phyloP scores from a whole-genome alignment of 1,139 yeast species.

The Zygosaccharomyces sapae region DNA sequence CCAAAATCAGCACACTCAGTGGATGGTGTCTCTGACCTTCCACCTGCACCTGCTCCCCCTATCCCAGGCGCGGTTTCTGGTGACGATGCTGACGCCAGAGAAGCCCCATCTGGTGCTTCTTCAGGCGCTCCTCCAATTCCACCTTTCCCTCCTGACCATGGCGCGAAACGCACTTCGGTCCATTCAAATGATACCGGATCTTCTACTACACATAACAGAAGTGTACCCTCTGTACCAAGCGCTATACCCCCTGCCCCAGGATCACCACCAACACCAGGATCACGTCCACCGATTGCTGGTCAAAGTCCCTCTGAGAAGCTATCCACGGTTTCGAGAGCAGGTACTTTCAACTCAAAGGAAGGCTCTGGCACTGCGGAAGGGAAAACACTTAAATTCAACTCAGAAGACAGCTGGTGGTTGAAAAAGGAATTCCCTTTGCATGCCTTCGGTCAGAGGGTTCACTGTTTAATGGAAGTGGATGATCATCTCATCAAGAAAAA shows the following conservation, averaged over 20 bases:
- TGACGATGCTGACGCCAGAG: background rate
- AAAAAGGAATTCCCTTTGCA: conserved; percentile 56
- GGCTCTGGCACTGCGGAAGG: conserved; percentile 10
- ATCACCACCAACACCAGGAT: conserved; percentile 13
- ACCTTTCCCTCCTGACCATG: background rate
- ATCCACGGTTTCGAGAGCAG: conserved; percentile 11
- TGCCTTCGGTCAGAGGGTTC: conserved; percentile 40
- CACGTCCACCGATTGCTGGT: conserved; percentile 1
- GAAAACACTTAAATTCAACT: conserved; percentile 33
- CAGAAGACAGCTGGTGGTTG: conserved; percentile 37
- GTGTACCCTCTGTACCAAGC: conserved; percentile 17
- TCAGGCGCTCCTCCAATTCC: conserved; percentile 2
- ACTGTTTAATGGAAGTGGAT: conserved; percentile 59
- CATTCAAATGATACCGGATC: background rate
- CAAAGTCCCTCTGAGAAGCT: background rate
- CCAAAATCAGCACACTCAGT: too few relatives aligned
- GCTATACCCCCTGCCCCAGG: conserved; percentile 17
- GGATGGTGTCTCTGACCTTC: conserved; percentile 1
- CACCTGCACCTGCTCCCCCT: conserved; percentile 13
- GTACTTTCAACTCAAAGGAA: conserved; percentile 10
- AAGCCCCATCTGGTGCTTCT: background rate
- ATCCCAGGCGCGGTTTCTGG: conserved; percentile 10
- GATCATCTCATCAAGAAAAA: conserved; percentile 54
- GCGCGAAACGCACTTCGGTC: background rate
- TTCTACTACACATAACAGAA: conserved; percentile 10